Evolutionary conservation across 2,329 filamentous ascomycete genomes (phyloP).

Genomic region (Xylaria sp.): DNA sequence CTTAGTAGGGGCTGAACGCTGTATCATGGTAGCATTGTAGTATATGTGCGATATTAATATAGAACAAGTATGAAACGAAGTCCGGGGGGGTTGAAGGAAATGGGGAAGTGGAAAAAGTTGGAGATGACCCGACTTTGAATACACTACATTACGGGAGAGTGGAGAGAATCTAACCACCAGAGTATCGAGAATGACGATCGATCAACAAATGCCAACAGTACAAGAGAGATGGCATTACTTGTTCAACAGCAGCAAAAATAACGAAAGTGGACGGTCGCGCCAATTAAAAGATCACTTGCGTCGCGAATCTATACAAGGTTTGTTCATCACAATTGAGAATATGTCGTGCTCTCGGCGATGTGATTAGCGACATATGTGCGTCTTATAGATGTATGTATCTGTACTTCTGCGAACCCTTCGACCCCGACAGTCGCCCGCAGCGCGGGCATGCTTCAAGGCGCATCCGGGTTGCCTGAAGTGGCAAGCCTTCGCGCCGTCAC

Average conservation of each 20-base stretch:
- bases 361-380: not conserved
- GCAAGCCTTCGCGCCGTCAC: constrained; percentile 14
- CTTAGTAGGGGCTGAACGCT: not conserved
- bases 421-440: not conserved
- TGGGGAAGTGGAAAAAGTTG: not conserved
- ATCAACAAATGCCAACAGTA: not conserved
- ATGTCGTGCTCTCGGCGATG: not conserved
- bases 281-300: not conserved
- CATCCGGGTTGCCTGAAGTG: constrained; percentile 18
- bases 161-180: not conserved
- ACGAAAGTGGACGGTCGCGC: not conserved
- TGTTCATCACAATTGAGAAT: constrained; percentile 4
- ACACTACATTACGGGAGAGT: not conserved
- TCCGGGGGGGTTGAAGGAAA: not conserved
- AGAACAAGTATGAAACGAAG: not conserved
- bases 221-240: not conserved
- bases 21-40: not conserved
- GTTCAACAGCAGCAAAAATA: not conserved
- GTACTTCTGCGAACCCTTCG: constrained; percentile 9
- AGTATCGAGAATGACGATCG: not conserved
- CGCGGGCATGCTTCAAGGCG: not conserved
- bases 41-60: not conserved
- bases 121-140: not conserved
- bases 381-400: constrained; percentile 3
- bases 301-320: constrained; percentile 2